Evolutionary conservation across 2,329 filamentous ascomycete genomes (phyloP).

Genomic region (Annulohypoxylon truncatum): DNA sequence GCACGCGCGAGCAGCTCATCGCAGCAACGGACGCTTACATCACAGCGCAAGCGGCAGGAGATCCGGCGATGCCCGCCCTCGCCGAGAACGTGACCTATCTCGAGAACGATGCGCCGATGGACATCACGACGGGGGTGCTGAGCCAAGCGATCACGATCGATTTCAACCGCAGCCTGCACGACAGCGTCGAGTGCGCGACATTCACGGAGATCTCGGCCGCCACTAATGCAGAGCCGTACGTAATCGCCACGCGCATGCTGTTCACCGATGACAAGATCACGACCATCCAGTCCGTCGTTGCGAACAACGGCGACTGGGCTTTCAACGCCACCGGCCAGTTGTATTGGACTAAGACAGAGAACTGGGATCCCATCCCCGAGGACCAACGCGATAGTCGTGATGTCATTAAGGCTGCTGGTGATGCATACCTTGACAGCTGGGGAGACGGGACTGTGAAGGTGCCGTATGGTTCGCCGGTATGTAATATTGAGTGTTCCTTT

Average conservation of each 20-base stretch:
- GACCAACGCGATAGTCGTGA: conserved; percentile 44
- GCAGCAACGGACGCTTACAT: conserved; percentile 44
- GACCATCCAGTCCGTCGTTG: conserved; percentile 47
- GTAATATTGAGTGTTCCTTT: neutral
- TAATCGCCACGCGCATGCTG: conserved; percentile 49
- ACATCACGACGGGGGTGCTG: conserved; percentile 45
- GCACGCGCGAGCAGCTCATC: conserved; percentile 40
- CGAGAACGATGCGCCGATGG: conserved; percentile 50
- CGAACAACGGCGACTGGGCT: conserved; percentile 49
- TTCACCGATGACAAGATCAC: conserved; percentile 45
- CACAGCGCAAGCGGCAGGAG: conserved; percentile 41
- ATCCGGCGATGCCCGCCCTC: conserved; percentile 27
- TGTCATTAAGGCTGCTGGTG: conserved; percentile 49
- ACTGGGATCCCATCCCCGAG: conserved; percentile 48
- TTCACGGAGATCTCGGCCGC: conserved; percentile 56
- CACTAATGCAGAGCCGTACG: conserved; percentile 49
- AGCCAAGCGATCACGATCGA: conserved; percentile 50
- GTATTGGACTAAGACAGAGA: conserved; percentile 47
- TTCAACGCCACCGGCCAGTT: conserved; percentile 49
- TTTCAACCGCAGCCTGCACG: conserved; percentile 52
- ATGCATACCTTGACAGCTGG: conserved; percentile 49
- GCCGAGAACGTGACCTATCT: conserved; percentile 45
- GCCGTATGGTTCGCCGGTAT: conserved; percentile 45
- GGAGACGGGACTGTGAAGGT: conserved; percentile 41
- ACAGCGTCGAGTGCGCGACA: conserved; percentile 53